Base-by-base conservation (phyloP, 2,329 filamentous ascomycete species). In the Claviceps digitariae region DNA sequence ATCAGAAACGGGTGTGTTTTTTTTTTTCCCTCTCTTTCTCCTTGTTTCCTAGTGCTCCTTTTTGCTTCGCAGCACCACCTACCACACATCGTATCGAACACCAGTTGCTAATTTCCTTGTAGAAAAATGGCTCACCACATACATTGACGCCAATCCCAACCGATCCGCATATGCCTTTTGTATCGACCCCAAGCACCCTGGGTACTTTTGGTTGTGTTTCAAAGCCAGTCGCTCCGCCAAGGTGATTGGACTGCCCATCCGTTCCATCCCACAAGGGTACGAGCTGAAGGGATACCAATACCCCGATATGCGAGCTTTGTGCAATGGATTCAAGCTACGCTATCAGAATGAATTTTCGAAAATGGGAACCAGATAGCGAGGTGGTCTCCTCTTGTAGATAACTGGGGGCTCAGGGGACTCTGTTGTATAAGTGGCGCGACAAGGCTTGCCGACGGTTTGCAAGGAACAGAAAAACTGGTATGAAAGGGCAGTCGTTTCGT, bases 41-140 rank as follows among this genome's bases (percentile, higher is more conserved):
- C n/a, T 12, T 38, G 6, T 38, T 38, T 34, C 10, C n/a, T n/a
- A n/a, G n/a, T n/a, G 6, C 36, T n/a, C 15, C 15, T 38, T 17
- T 38, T 38, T 38, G 4, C 34, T 34, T 34, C 10, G 10, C 31
- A 34, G n/a, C n/a, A n/a, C n/a, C n/a, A n/a, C n/a, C n/a, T n/a
- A n/a, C n/a, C n/a, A n/a, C n/a, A n/a, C n/a, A n/a, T n/a, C n/a
- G n/a, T n/a, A n/a, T n/a, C n/a, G n/a, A n/a, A n/a, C n/a, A n/a
- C n/a, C n/a, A n/a, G n/a, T n/a, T n/a, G n/a, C n/a, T n/a, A 36
- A 23, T 67, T 7, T 6, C 31, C 12, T 34, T 45, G 7, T 25
- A 95, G 91, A 96, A 70, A 84, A 86, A 78, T 98, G 93, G 91
- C 78, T 98, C 60, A 87, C 86, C 34, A 95, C 90, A 12, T 98